Evolutionary conservation across 1,139 yeast genomes (phyloP).

Genomic region (Suhomyces wounanorum): DNA sequence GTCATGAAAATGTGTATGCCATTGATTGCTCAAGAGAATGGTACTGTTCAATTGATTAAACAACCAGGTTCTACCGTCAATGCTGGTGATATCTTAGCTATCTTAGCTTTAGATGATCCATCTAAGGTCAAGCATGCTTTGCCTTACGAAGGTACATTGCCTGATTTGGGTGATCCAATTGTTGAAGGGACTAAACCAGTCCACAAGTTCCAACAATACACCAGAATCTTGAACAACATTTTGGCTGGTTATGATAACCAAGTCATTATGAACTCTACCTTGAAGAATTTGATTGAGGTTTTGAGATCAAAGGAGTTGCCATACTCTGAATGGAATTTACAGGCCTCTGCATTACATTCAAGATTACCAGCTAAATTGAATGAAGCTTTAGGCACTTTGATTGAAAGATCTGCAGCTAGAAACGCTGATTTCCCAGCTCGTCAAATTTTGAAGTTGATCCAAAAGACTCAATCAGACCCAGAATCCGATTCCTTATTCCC

Average conservation of each 20-base stretch:
- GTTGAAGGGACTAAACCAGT: constrained; percentile 83
- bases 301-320: constrained; percentile 83
- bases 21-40: constrained; percentile 87
- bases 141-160: constrained; percentile 93
- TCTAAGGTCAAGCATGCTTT: constrained; percentile 95
- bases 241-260: constrained; percentile 93
- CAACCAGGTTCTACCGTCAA: constrained; percentile 97
- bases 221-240: constrained; percentile 70
- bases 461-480: constrained; percentile 55
- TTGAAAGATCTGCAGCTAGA: constrained; percentile 69
- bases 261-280: constrained; percentile 83
- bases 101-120: constrained; percentile 92
- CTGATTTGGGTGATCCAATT: constrained; percentile 81
- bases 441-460: constrained; percentile 64
- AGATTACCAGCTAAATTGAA: constrained; percentile 82
- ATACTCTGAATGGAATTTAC: constrained; percentile 86
- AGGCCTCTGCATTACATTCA: constrained; percentile 87
- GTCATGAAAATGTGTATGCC: constrained; percentile 99
- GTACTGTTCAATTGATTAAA: constrained; percentile 86
- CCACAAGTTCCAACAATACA: constrained; percentile 64
- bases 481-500: constrained; percentile 52
- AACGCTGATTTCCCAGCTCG: constrained; percentile 91
- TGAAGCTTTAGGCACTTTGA: constrained; percentile 59
- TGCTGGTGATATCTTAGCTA: constrained; percentile 97
- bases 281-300: constrained; percentile 68